Conservation (phyloP, 805 yeast genomes). For the Suhomyces vadensis region DNA sequence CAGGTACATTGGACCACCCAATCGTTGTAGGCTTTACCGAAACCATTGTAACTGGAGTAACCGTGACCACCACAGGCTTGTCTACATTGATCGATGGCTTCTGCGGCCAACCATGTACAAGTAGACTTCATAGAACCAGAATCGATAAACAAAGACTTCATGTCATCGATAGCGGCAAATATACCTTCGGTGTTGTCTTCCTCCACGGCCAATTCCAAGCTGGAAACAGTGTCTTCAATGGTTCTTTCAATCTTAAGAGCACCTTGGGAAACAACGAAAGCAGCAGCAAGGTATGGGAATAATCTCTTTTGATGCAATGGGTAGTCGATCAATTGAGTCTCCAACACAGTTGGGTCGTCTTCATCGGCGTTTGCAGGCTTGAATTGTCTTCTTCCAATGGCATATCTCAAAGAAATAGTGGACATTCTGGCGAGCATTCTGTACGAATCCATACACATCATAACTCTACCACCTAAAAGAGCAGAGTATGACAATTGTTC, state of each 20-base stretch:
- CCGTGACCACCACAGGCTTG: slow-evolving; percentile 53
- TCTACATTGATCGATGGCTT: slow-evolving; percentile 42
- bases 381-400: slow-evolving; percentile 48
- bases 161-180: slow-evolving; percentile 33
- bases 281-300: slow-evolving; percentile 44
- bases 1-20: slow-evolving; percentile 52
- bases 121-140: slow-evolving; percentile 48
- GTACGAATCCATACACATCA: slow-evolving; percentile 46
- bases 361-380: slow-evolving; percentile 30
- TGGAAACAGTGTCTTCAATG: slow-evolving; percentile 29
- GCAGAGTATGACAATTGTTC: slow-evolving; percentile 47
- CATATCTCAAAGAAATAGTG: slow-evolving; percentile 47
- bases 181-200: slow-evolving; percentile 33
- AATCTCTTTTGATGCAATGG: slow-evolving; percentile 49
- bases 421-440: slow-evolving; percentile 43
- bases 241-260: slow-evolving; percentile 40
- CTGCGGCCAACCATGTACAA: slow-evolving; percentile 46
- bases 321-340: slow-evolving; percentile 45
- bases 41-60: slow-evolving; percentile 46
- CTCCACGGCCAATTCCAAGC: slow-evolving; percentile 40
- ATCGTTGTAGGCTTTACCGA: slow-evolving; percentile 46
- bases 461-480: slow-evolving; percentile 46
- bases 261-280: slow-evolving; percentile 40
- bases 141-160: slow-evolving; percentile 46
- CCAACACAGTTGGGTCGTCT: slow-evolving; percentile 19